Percentiles rank a stretch among this genome's conserved stretches.
These are phyloP conservation scores for Lathyrus oleraceus DNA, from an alignment of 306 rosid species.

Conservation along the genomic window DNA sequence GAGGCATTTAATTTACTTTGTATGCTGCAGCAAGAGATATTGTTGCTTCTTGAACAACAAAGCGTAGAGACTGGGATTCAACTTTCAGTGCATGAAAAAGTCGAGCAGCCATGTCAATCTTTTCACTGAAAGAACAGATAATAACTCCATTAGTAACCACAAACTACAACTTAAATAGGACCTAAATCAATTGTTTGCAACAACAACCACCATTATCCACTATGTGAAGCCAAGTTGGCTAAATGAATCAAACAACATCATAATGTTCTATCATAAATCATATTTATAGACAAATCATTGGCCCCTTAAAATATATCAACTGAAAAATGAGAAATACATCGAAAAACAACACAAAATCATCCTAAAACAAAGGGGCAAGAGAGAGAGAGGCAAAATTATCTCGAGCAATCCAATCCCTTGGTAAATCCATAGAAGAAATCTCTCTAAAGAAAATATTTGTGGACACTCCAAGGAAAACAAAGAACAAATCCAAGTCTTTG, in stretches of 20 bases:
- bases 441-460: not conserved
- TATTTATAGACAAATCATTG: not conserved
- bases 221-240: not conserved
- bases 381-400: slow-evolving; percentile 4
- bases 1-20: slow-evolving; percentile 53
- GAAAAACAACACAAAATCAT: slow-evolving; percentile 15
- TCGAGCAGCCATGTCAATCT: slow-evolving; percentile 82
- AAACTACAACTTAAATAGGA: slow-evolving; percentile 19
- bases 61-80: slow-evolving; percentile 80
- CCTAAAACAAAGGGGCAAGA: not conserved
- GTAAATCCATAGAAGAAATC: slow-evolving; percentile 19
- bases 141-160: slow-evolving; percentile 26
- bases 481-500: not conserved
- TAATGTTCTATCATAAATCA: not conserved
- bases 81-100: slow-evolving; percentile 80
- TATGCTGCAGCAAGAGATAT: slow-evolving; percentile 82
- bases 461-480: not conserved
- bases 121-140: slow-evolving; percentile 58
- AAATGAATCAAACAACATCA: not conserved
- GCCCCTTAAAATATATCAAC: not conserved
- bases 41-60: slow-evolving; percentile 85
- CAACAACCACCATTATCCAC: not conserved
- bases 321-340: not conserved
- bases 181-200: slow-evolving; percentile 10
- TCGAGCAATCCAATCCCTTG: slow-evolving; percentile 20